Base-by-base conservation (phyloP, 768 basidiomycete species). In the Mycena galericulata region DNA sequence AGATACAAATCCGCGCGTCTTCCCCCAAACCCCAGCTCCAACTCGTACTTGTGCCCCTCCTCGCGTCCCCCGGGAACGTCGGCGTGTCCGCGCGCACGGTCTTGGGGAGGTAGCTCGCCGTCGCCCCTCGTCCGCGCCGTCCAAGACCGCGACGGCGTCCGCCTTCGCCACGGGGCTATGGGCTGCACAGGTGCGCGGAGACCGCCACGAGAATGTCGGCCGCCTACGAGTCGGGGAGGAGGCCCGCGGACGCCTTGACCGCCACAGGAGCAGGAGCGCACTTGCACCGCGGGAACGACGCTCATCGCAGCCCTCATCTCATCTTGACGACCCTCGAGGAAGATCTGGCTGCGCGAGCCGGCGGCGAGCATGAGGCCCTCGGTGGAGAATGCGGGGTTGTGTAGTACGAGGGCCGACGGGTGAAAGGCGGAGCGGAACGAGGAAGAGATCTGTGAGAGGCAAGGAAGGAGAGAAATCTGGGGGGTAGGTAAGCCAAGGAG, bases 81-180 rank as follows among this genome's bases (percentile, higher is more conserved):
- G 82, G 77, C 20, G 83, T 84, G 55, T 85, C 86, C 12, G 85
- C 82, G 18, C 89, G 86, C 75, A 98, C 89, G 41, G 92, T 89
- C 57, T 87, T 86, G 46, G 97, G 82, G 53, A 98, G 85, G 80
- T 98, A 98, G 80, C 98, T 99, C 66, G 94, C 95, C 20, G 97
- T 98, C 72, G 98, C 95, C 97, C 97, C 79, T 98, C 97, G 76
- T 99, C 97, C 71, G 90, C 83, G 11, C 97, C 97, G 70, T 98
- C 97, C 97, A 98, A 97, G 69, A 98, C 90, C 45, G 86, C 88
- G 36, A 97, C 95, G 46, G 89, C 89, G 69, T 83, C 81, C 27
- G 86, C 77, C 0, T 77, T 73, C 8, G 86, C 67, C 45, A 75
- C 81, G 81, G 98, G 91, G 90, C 66, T 91, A 97, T 63, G 79